phyloP scores from a whole-genome alignment of 495 filamentous ascomycete species.

The Hypoxylon fragiforme region DNA sequence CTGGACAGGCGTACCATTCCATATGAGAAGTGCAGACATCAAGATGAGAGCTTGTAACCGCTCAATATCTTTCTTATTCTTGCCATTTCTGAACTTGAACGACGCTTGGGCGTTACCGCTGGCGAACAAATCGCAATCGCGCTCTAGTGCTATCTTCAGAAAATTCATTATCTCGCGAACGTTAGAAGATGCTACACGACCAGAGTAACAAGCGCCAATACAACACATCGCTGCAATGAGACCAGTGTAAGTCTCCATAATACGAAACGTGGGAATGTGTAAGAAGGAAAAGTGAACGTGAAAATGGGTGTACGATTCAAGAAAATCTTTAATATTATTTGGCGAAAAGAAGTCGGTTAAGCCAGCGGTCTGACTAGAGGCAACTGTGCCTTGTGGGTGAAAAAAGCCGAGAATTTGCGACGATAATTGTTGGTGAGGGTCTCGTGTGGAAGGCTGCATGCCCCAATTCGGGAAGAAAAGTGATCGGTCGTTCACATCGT shows the following conservation, averaged over 20 bases:
- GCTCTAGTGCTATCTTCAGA: constrained; percentile 51
- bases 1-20: constrained; percentile 65
- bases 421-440: constrained; percentile 55
- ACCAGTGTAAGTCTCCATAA: constrained; percentile 60
- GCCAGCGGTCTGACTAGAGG: constrained; percentile 42
- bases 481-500: constrained; percentile 42
- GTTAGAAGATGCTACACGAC: constrained; percentile 52
- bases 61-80: constrained; percentile 51
- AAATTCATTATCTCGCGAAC: constrained; percentile 64
- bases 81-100: constrained; percentile 39
- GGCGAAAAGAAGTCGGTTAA: constrained; percentile 58
- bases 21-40: constrained; percentile 59
- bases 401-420: constrained; percentile 57
- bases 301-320: constrained; percentile 63
- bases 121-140: constrained; percentile 52
- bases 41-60: constrained; percentile 63
- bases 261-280: constrained; percentile 67
- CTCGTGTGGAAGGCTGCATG: constrained; percentile 45
- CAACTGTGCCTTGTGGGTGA: constrained; percentile 50
- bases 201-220: constrained; percentile 68
- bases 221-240: constrained; percentile 65
- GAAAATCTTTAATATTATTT: constrained; percentile 63
- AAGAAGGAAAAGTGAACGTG: constrained; percentile 70
- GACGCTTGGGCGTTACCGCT: constrained; percentile 38
- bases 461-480: constrained; percentile 47